Conservation (phyloP, 1,284 basidiomycete genomes). For the Ganoderma sinense region DNA sequence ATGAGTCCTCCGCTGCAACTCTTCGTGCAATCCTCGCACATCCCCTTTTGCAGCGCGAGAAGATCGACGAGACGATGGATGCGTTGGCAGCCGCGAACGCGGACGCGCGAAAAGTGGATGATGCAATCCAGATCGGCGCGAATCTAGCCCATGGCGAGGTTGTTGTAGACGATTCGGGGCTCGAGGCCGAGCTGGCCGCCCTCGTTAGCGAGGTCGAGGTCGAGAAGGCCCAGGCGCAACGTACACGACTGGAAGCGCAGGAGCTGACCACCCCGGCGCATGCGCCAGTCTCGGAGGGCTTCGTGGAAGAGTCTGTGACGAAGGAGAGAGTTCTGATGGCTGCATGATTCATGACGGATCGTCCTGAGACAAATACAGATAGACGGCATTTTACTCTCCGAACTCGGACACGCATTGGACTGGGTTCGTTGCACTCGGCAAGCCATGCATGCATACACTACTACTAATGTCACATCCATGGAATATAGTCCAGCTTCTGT, state of each 20-base stretch:
- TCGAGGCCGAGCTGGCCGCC: conserved; percentile 66
- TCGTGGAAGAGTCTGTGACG: not conserved
- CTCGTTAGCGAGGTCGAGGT: conserved; percentile 58
- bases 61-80: conserved; percentile 88
- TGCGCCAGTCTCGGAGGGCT: not conserved
- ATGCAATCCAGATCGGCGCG: conserved; percentile 74
- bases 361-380: not conserved
- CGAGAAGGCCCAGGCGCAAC: conserved; percentile 43
- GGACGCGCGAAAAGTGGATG: conserved; percentile 85
- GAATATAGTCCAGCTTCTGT: conserved; percentile 22
- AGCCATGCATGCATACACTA: conserved; percentile 12
- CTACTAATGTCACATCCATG: conserved; percentile 18
- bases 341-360: not conserved
- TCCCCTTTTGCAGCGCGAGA: conserved; percentile 79
- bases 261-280: conserved; percentile 16
- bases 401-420: not conserved
- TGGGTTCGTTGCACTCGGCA: conserved; percentile 20
- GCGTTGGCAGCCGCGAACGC: conserved; percentile 84
- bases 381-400: not conserved
- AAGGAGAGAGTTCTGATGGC: conserved; percentile 12
- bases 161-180: conserved; percentile 59
- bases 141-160: conserved; percentile 62
- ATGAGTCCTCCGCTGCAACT: conserved; percentile 83
- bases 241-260: conserved; percentile 17
- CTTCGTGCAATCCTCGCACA: conserved; percentile 80